Conservation (phyloP, 495 filamentous ascomycete genomes). For the Aspergillus diversus region DNA sequence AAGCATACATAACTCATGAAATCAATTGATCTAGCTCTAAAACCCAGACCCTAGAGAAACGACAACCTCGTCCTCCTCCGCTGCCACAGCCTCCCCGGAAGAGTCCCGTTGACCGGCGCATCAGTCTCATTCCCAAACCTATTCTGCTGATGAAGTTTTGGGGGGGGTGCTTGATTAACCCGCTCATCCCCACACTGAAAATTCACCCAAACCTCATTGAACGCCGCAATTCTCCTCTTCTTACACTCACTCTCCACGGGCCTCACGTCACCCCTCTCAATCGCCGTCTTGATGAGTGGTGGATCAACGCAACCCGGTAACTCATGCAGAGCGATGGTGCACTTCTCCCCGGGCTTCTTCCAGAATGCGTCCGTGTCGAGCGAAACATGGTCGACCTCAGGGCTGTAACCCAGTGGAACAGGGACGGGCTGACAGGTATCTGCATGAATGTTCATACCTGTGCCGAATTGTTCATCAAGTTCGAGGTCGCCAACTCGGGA, state of each 20-base stretch:
- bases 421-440: constrained; percentile 37
- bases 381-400: constrained; percentile 36
- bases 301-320: constrained; percentile 38
- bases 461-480: constrained; percentile 33
- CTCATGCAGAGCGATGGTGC: constrained; percentile 45
- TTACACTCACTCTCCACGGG: constrained; percentile 31
- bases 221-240: constrained; percentile 31
- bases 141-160: neutral
- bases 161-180: no score
- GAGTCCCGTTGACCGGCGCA: neutral
- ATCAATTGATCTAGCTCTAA: neutral
- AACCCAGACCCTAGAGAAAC: neutral
- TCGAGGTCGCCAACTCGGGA: constrained; percentile 31
- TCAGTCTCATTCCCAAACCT: neutral
- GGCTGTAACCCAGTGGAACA: constrained; percentile 33
- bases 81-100: neutral
- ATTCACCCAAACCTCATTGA: constrained; percentile 39
- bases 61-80: neutral
- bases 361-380: constrained; percentile 36
- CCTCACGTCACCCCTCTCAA: constrained; percentile 21
- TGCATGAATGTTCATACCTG: constrained; percentile 30
- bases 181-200: constrained; percentile 30
- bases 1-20: neutral
- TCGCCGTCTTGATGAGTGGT: constrained; percentile 32
- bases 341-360: constrained; percentile 27